Base-by-base conservation (phyloP, 768 basidiomycete genomes). In the Suillus hirtellus region DNA sequence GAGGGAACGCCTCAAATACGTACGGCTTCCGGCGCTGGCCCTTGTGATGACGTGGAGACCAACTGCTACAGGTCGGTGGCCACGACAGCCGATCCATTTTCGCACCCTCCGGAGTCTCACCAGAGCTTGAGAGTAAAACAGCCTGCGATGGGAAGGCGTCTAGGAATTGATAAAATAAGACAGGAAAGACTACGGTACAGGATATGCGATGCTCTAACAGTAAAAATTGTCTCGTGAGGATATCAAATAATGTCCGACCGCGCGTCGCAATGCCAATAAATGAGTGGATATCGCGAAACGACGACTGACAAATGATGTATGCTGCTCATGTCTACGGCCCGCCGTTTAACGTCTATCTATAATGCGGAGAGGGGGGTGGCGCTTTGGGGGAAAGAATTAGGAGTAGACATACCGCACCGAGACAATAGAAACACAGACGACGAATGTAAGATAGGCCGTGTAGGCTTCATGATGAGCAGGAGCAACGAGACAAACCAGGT, bases 141-240 rank as follows among this genome's bases (percentile, higher is more conserved):
- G 49, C 66, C 65, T 52, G 69, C 63, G 37, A 55, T 38, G 47
- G 50, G 59, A 43, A n/a, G 47, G 61, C 37, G 44, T 64, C 66
- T 66, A 67, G 38, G 19, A 65, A 46, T 62, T 50, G 62, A 64
- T 67, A 53, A 35, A 75, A 74, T 70, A 76, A 56, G 60, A 70
- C 37, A 42, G 68, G 72, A 71, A 65, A 65, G 64, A 72, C 71
- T 80, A 77, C 72, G 70, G 71, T 79, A 78, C 78, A 77, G 60
- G 76, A 75, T 82, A 77, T 86, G 84, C 84, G 85, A 86, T 86
- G 86, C 86, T 88, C 86, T 86, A 85, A 69, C 69, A 75, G 71
- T 78, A 77, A 82, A 79, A 70, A 84, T 79, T 85, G 84, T 85
- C 84, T 86, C 85, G 86, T 86, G 64, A 66, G 71, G 72, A 75